Base-by-base conservation (phyloP, 495 filamentous ascomycete genomes). In the Annulohypoxylon bovei region DNA sequence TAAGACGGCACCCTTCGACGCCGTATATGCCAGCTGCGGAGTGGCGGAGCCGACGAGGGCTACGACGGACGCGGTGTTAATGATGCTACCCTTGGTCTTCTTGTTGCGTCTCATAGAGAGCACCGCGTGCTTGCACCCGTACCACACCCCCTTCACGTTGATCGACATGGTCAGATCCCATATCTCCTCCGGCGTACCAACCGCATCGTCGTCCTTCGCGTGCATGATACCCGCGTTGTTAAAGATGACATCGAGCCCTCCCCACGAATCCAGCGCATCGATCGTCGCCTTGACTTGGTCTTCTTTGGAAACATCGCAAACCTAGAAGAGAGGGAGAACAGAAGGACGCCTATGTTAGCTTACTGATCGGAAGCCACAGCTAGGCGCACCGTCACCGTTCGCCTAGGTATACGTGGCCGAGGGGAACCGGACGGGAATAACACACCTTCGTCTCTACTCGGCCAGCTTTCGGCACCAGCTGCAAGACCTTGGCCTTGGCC, bases 181-280 rank as follows among this genome's bases (percentile, higher is more conserved):
- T 81, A 99, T 93, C 60, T 87, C 88, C 81, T 98, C 93, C 11
- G 92, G 88, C 1, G 93, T 97, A 62, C 88, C 84, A 63, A 96
- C 81, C 20, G 95, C 93, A 79, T 97, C 94, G 66, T 87, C 91
- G 78, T 99, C 95, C 58, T 91, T 84, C 30, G 86, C 87, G 78
- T 98, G 94, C 95, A 99, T 99, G 76, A 99, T 99, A 16, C 95
- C 95, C 0, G 95, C 95, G 76, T 99, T 99, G 87, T 99, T 99
- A 88, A 97, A 99, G 68, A 99, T 92, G 71, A 98, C 85, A 78
- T 99, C 95, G 0, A 93, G 82, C n/a, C 95, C 95, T 72, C 94
- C 95, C 93, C 92, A 97, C 49, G 81, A 65, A 74, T 98, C 94
- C 50, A 93, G 78, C 1, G 83, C 78, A 60, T 89, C 88, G n/a